These are phyloP conservation scores for Phlegmacium glaucopus DNA, from an alignment of 768 basidiomycete genomes.

Conservation along the genomic window DNA sequence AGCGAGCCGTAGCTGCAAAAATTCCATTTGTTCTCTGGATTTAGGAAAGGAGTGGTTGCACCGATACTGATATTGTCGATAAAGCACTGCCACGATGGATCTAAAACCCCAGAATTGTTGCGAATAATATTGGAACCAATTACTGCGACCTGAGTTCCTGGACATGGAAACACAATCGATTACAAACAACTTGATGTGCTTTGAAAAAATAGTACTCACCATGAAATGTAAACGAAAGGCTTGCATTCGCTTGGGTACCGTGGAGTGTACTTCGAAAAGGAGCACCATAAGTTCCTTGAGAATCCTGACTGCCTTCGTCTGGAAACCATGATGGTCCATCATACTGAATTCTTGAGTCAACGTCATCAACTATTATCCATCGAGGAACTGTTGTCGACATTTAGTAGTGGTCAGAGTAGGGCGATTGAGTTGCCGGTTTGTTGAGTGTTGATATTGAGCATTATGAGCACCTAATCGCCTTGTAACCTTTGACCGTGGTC, in stretches of 20 bases:
- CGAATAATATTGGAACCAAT: slow-evolving; percentile 9
- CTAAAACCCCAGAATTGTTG: slow-evolving; percentile 7
- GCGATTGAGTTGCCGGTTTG: too few relatives aligned
- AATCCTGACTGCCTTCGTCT: slow-evolving; percentile 23
- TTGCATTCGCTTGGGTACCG: slow-evolving; percentile 25
- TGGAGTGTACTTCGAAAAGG: slow-evolving; percentile 28
- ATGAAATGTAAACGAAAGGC: slow-evolving; percentile 25
- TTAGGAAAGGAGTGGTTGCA: not conserved
- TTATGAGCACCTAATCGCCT: too few relatives aligned
- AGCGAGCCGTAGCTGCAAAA: slow-evolving; percentile 14
- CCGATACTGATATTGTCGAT: slow-evolving; percentile 6
- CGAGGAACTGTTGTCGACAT: slow-evolving; percentile 11
- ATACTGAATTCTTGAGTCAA: slow-evolving; percentile 27
- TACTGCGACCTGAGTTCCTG: slow-evolving; percentile 14
- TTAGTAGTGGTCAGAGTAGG: too few relatives aligned
- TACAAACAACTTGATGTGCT: not conserved
- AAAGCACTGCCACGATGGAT: slow-evolving; percentile 10
- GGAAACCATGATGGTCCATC: slow-evolving; percentile 27
- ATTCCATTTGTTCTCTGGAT: slow-evolving; percentile 12
- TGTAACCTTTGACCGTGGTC: too few relatives aligned
- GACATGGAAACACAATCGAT: too few relatives aligned
- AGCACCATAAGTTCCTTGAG: slow-evolving; percentile 28
- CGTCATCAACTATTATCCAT: slow-evolving; percentile 33
- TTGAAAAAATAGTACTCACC: slow-evolving; percentile 20
- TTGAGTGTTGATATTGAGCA: too few relatives aligned